Conservation (phyloP, 768 basidiomycete species). For the Sporobolomyces pararoseus region DNA sequence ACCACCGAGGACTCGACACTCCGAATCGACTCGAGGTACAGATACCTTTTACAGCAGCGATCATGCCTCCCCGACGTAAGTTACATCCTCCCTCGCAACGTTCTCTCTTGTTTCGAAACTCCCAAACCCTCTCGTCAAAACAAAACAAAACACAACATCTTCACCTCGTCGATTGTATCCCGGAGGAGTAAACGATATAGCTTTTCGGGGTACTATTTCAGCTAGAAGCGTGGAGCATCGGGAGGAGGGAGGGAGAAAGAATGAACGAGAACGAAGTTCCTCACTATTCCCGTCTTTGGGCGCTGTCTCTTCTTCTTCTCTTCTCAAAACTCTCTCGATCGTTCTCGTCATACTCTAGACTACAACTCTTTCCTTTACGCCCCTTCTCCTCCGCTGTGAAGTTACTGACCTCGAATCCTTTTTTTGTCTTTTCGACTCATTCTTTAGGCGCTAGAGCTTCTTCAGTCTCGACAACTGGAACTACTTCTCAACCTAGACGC, state of each 20-base stretch:
- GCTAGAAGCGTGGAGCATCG: too few relatives aligned
- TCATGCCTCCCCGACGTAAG: constrained; percentile 30
- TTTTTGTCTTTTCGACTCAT: too few relatives aligned
- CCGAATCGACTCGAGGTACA: too few relatives aligned
- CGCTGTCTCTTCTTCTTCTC: background rate
- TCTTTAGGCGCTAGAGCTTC: background rate
- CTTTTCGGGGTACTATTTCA: too few relatives aligned
- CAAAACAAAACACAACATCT: background rate
- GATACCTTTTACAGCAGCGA: background rate
- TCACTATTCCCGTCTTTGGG: too few relatives aligned
- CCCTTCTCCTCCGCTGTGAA: too few relatives aligned
- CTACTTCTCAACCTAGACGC: constrained; percentile 13
- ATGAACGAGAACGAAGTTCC: background rate
- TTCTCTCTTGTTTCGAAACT: background rate
- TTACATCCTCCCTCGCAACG: background rate
- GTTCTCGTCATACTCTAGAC: too few relatives aligned
- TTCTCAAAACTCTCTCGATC: background rate
- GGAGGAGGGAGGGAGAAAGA: background rate
- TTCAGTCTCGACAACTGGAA: constrained; percentile 5
- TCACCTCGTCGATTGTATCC: too few relatives aligned
- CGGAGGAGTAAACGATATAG: too few relatives aligned
- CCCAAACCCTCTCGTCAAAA: background rate
- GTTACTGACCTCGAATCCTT: too few relatives aligned
- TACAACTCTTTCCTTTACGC: too few relatives aligned
- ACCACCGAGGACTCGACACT: too few relatives aligned